phyloP scores from a whole-genome alignment of 768 basidiomycete species.

The Lactifluus pinguis region DNA sequence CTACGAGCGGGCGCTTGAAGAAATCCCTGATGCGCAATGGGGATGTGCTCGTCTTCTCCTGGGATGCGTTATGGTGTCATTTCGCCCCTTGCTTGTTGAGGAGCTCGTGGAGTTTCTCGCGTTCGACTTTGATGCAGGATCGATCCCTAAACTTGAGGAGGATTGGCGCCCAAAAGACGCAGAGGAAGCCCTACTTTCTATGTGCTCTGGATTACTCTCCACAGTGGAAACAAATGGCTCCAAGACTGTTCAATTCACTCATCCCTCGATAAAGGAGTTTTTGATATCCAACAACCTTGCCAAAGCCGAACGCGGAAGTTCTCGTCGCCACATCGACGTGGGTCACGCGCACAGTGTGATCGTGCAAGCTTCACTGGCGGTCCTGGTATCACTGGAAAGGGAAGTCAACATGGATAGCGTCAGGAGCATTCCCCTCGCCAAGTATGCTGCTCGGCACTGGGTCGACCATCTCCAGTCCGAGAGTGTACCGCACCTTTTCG shows the following conservation, averaged over 20 bases:
- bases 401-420: not conserved
- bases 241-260: not conserved
- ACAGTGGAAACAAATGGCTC: not conserved
- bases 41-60: too few relatives aligned
- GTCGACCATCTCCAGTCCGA: not conserved
- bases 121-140: not conserved
- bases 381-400: not conserved
- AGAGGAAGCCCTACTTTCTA: not conserved
- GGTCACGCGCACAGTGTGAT: not conserved
- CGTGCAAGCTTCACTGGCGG: not conserved
- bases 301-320: not conserved
- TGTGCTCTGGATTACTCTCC: not conserved
- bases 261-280: not conserved
- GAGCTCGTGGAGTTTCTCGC: too few relatives aligned
- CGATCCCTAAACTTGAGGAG: not conserved
- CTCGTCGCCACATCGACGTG: not conserved
- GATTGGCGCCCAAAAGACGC: not conserved
- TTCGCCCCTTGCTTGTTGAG: too few relatives aligned
- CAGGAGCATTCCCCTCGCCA: not conserved
- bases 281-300: not conserved
- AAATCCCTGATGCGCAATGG: too few relatives aligned
- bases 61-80: too few relatives aligned
- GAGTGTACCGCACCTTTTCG: not conserved
- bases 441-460: not conserved
- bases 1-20: too few relatives aligned